Percentiles rank a stretch among this genome's conserved stretches.
phyloP scores from a whole-genome alignment of 192 early-diverging fungal genomes.

The Endogone sp. region DNA sequence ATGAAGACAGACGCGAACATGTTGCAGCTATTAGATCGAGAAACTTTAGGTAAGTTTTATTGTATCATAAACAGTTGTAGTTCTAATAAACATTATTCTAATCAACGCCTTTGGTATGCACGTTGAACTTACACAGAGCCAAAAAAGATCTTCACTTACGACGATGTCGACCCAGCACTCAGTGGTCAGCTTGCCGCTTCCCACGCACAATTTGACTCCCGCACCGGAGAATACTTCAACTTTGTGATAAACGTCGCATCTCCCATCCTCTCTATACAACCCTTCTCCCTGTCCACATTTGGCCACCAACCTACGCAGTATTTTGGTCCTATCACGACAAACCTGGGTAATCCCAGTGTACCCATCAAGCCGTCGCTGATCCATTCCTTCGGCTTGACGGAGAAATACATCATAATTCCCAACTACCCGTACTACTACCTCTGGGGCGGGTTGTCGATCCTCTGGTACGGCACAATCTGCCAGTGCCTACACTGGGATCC shows the following conservation, averaged over 20 bases:
- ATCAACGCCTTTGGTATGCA: not conserved
- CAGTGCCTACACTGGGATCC: slow-evolving; percentile 48
- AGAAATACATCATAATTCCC: slow-evolving; percentile 41
- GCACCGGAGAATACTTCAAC: slow-evolving; percentile 30
- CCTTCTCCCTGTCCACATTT: slow-evolving; percentile 14
- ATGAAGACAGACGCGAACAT: slow-evolving; percentile 35
- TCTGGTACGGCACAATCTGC: slow-evolving; percentile 33
- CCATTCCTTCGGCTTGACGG: slow-evolving; percentile 44
- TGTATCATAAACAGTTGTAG: not conserved
- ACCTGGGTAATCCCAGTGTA: slow-evolving; percentile 22
- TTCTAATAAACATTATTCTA: not conserved
- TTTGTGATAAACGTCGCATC: slow-evolving; percentile 29
- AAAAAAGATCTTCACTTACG: slow-evolving; percentile 32
- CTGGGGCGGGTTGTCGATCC: slow-evolving; percentile 28
- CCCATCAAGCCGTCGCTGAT: slow-evolving; percentile 35
- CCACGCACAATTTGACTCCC: slow-evolving; percentile 34
- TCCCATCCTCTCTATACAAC: slow-evolving; percentile 15
- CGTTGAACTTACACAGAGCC: slow-evolving; percentile 18
- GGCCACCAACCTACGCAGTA: slow-evolving; percentile 8
- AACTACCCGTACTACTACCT: slow-evolving; percentile 40
- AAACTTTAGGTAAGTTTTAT: slow-evolving; percentile 23
- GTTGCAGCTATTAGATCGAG: slow-evolving; percentile 22
- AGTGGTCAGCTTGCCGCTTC: slow-evolving; percentile 31
- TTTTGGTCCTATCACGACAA: slow-evolving; percentile 22
- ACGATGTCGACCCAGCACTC: slow-evolving; percentile 18